Percentiles rank a stretch among this genome's conserved stretches.
These are phyloP conservation scores for Tylopilus orsonianus DNA, from an alignment of 1,284 basidiomycete genomes.

Conservation along the genomic window DNA sequence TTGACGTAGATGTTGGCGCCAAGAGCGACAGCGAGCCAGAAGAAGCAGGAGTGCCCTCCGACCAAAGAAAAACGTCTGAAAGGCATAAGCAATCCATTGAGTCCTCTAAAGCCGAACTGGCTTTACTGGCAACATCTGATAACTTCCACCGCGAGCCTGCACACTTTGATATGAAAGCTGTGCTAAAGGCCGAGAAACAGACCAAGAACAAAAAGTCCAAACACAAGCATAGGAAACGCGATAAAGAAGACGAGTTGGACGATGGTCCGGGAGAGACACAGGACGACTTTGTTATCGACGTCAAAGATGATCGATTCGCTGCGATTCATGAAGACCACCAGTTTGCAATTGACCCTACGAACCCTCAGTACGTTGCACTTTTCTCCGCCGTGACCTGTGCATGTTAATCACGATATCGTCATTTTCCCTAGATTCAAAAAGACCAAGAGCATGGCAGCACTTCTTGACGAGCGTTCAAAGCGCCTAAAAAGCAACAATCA, in stretches of 20 bases:
- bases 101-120: conserved; percentile 54
- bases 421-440: conserved; percentile 71
- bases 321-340: conserved; percentile 87
- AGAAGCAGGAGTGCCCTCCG: conserved; percentile 29
- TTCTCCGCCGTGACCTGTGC: background rate
- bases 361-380: conserved; percentile 77
- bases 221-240: conserved; percentile 40
- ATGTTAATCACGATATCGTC: background rate
- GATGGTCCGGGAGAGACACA: conserved; percentile 60
- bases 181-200: conserved; percentile 86
- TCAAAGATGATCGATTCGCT: conserved; percentile 87
- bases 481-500: conserved; percentile 45
- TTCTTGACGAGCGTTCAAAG: conserved; percentile 72
- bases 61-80: conserved; percentile 23
- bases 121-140: conserved; percentile 62
- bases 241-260: conserved; percentile 40
- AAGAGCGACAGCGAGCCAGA: conserved; percentile 44
- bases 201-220: conserved; percentile 49
- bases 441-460: conserved; percentile 82
- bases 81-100: conserved; percentile 9
- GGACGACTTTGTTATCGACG: conserved; percentile 82
- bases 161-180: conserved; percentile 92
- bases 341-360: conserved; percentile 95
- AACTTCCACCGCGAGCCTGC: conserved; percentile 54
- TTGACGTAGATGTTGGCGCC: no score